phyloP scores from a whole-genome alignment of 495 filamentous ascomycete genomes.

The Glonium stellatum region DNA sequence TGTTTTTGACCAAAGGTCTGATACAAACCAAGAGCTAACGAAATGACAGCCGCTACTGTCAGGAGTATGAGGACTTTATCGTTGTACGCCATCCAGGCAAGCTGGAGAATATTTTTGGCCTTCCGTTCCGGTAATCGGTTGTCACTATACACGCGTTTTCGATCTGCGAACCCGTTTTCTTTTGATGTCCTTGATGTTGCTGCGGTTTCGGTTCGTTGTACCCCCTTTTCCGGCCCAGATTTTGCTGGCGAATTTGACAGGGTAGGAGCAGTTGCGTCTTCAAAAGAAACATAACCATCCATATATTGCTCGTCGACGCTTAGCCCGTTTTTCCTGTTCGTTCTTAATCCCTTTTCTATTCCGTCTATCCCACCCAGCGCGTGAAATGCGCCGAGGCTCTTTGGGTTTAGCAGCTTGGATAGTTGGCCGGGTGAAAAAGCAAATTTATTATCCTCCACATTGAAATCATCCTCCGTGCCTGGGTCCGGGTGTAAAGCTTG shows the following conservation, averaged over 20 bases:
- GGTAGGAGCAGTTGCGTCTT: constrained; percentile 46
- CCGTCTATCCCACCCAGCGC: constrained; percentile 72
- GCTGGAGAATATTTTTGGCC: constrained; percentile 59
- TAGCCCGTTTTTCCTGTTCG: constrained; percentile 59
- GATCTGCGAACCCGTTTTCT: constrained; percentile 49
- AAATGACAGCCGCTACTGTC: constrained; percentile 70
- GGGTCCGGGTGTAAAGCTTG: constrained; percentile 63
- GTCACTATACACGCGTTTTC: constrained; percentile 59
- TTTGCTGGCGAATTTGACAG: not conserved
- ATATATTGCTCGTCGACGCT: constrained; percentile 65
- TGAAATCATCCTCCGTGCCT: constrained; percentile 63
- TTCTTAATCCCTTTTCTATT: constrained; percentile 68
- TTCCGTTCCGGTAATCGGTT: constrained; percentile 68
- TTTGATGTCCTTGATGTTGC: constrained; percentile 27
- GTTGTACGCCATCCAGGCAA: constrained; percentile 78
- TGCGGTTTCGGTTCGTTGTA: constrained; percentile 26
- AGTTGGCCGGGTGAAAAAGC: constrained; percentile 77
- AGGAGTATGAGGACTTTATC: constrained; percentile 78
- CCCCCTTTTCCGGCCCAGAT: constrained; percentile 16
- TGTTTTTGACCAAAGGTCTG: constrained; percentile 47
- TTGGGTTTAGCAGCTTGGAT: constrained; percentile 73
- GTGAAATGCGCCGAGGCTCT: constrained; percentile 68
- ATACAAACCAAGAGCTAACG: constrained; percentile 73
- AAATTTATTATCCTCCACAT: constrained; percentile 69
- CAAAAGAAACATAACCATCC: constrained; percentile 60